Evolutionary conservation across 2,329 filamentous ascomycete species (phyloP), one percentile per base, ranked within the genome.

Genomic region (Emergomyces africanus): DNA sequence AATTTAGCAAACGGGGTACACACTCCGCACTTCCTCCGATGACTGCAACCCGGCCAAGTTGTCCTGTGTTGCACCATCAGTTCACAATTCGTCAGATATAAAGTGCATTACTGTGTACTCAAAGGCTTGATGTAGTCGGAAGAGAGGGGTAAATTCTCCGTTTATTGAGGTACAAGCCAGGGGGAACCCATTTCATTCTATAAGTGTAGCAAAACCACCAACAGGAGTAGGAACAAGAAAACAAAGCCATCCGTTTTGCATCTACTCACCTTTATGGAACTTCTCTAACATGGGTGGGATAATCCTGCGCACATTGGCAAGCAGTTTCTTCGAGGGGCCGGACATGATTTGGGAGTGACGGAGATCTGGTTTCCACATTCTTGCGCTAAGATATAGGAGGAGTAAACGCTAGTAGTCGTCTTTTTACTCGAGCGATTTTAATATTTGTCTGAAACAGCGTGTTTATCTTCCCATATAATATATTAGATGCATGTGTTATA

Each of bases 281-380:
- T 83, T 89, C 71, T 94, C 89, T 58, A 96, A 82, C 89, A 99
- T 89, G 12, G 94, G 94, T 64, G 94, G 94, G 61, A 99, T 83
- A 78, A 99, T 87, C 71, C 87, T 89, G 79, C 87, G 88, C 69
- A 91, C 90, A 74, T 89, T 92, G 65, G 79, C 76, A 60, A 99
- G 78, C 57, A 95, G 78, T 66, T 88, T 84, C 73, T 84, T 88
- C 25, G 90, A 89, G 30, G 84, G 77, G 63, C 82, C 75, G 62
- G 87, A 85, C 81, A 90, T 87, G 23, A 20, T 28, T 55, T 44
- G 54, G 30, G 30, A n/a, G 23, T 39, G 37, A 20, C 3, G 49
- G 3, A 35, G 15, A 23, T 41, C 18, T 2, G 14, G 14, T 5
- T 54, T 28, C 35, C 35, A 42, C 53, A 55, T 44, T 55, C n/a